A percentile compares a stretch with the other conserved stretches of the same genome.
These are phyloP conservation scores for Clavispora phyllophila DNA, from an alignment of 805 yeast genomes.

Conservation along the genomic window DNA sequence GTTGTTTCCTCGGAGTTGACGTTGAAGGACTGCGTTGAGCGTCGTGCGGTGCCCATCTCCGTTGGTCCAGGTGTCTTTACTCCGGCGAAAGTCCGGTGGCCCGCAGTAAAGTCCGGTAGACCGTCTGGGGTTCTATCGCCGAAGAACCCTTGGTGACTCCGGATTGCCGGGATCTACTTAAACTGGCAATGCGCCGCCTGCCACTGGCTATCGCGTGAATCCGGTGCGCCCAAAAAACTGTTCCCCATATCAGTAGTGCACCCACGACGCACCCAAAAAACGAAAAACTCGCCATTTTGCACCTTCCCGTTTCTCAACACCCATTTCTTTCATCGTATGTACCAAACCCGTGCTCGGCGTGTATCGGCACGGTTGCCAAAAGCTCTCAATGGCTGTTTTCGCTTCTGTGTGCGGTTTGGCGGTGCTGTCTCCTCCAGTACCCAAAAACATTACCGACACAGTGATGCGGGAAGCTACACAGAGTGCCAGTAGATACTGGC, in stretches of 20 bases:
- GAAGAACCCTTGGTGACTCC: neutral
- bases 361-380: neutral
- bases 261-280: constrained; percentile 8
- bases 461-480: too few species aligned
- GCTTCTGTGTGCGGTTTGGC: too few species aligned
- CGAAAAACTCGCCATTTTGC: constrained; percentile 1
- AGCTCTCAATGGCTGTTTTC: neutral
- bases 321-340: neutral
- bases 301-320: neutral
- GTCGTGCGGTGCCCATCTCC: neutral
- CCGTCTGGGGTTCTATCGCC: neutral
- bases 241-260: constrained; percentile 10
- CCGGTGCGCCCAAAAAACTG: constrained; percentile 11
- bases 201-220: neutral
- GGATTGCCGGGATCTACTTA: neutral
- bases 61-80: neutral
- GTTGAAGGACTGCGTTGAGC: neutral
- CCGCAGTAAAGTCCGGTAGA: neutral
- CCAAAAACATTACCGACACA: too few species aligned
- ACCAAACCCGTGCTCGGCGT: neutral
- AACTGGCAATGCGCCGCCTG: neutral
- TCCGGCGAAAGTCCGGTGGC: neutral
- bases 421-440: too few species aligned
- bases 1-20: neutral
- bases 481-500: too few species aligned